phyloP scores from a whole-genome alignment of 345 rosid genomes.

The Brassica cretica region DNA sequence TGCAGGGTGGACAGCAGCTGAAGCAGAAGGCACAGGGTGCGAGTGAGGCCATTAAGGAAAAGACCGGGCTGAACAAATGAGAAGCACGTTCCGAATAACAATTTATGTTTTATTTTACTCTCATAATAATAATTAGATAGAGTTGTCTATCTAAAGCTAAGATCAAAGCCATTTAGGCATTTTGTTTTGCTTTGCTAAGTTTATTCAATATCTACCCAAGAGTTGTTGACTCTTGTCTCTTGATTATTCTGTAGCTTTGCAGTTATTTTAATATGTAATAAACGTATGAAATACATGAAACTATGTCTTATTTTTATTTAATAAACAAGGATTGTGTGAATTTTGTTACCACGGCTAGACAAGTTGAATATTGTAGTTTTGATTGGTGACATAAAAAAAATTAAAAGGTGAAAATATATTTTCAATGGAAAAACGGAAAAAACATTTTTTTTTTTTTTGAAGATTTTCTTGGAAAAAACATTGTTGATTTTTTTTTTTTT shows the following conservation, averaged over 20 bases:
- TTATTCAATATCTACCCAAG: slow-evolving; percentile 2
- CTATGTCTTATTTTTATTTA: not conserved
- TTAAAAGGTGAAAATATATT: not conserved
- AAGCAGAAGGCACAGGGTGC: slow-evolving; percentile 64
- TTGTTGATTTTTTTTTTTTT: too few relatives aligned
- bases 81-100: slow-evolving; percentile 16
- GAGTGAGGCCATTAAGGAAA: slow-evolving; percentile 59
- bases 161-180: slow-evolving; percentile 18
- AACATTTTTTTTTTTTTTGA: too few relatives aligned
- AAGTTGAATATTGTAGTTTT: slow-evolving; percentile 24
- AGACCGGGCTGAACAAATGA: slow-evolving; percentile 56
- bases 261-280: slow-evolving; percentile 12
- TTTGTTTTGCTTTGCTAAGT: not conserved
- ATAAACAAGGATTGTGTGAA: slow-evolving; percentile 1
- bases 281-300: slow-evolving; percentile 3
- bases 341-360: slow-evolving; percentile 16
- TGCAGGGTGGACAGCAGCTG: slow-evolving; percentile 46
- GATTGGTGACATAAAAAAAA: not conserved
- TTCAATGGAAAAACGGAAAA: not conserved
- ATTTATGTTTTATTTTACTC: not conserved
- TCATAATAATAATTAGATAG: slow-evolving; percentile 26
- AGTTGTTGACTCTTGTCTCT: slow-evolving; percentile 13
- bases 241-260: slow-evolving; percentile 10
- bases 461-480: too few relatives aligned
- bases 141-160: slow-evolving; percentile 29